Evolutionary conservation across 345 rosid genomes (phyloP), one percentile per base, ranked within the genome.

Genomic region (Trapa incisa): DNA sequence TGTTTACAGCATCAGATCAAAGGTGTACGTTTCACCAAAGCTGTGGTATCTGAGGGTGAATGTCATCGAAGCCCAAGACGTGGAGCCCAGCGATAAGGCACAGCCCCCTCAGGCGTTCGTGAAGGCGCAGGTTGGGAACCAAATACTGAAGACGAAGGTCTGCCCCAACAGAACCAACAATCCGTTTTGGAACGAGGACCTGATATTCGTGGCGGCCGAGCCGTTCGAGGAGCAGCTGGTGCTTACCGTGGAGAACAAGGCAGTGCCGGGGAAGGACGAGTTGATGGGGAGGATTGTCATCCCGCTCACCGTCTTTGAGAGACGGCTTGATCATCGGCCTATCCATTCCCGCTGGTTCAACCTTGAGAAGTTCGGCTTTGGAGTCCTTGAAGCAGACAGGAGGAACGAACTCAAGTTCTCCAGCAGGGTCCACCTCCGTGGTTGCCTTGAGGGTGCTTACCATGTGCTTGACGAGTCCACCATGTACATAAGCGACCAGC

Each of bases 391-490:
- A 76, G 93, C 82, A 69, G 96, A 89, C 76, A 87, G 83, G 74
- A 87, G 98, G 74, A 86, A 85, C 22, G 91, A 92, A 68, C 95
- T 79, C 65, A 86, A 84, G 65, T 92, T 92, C 70, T 78, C 98
- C 0, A 82, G 92, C 79, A 76, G 92, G 69, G 77, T 92, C 72
- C 96, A 89, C 67, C 75, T 89, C 2, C 76, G 96, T 71, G 86
- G 77, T 63, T 92, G 95, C 37, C 87, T 89, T 36, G 98, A 89
- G 78, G 98, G 98, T n/a, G 98, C 85, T 5, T 92, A 89, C 75
- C 98, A 89, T 76, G 98, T 92, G 17, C 76, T 92, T 67, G 98
- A 92, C 54, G 98, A 92, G 71, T 89, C 98, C 36, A 89, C 98
- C 64, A 77, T 87, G 75, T 87, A 91, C 73, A 77, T 87, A 60